These are phyloP conservation scores for Mycena latifolia DNA, from an alignment of 768 basidiomycete genomes.

Conservation along the genomic window DNA sequence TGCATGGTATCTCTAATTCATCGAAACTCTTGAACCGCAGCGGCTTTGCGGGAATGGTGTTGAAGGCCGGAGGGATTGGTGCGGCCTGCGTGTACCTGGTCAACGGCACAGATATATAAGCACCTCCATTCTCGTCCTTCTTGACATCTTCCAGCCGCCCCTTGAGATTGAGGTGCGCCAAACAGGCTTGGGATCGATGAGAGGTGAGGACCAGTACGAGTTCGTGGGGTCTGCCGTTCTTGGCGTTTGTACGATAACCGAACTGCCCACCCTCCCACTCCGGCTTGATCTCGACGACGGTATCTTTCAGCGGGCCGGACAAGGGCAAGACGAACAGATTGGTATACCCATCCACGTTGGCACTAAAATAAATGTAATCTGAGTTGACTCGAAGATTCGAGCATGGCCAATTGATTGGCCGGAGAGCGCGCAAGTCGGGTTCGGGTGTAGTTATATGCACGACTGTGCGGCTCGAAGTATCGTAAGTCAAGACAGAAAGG, in stretches of 20 bases:
- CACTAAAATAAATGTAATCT: constrained; percentile 46
- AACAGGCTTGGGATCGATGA: constrained; percentile 43
- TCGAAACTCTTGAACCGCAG: constrained; percentile 57
- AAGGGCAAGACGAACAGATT: constrained; percentile 46
- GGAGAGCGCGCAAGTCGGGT: constrained; percentile 44
- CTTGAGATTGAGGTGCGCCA: constrained; percentile 48
- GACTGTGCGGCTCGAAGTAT: constrained; percentile 44
- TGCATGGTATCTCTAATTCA: constrained; percentile 52
- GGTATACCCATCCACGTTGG: constrained; percentile 55
- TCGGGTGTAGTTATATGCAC: constrained; percentile 53
- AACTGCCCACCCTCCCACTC: constrained; percentile 48
- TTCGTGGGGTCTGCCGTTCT: constrained; percentile 49
- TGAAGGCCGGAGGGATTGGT: constrained; percentile 41
- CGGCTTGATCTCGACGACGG: constrained; percentile 48
- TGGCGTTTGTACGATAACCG: constrained; percentile 44
- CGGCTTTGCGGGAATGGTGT: constrained; percentile 46
- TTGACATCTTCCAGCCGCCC: constrained; percentile 35
- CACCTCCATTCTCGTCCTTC: constrained; percentile 38
- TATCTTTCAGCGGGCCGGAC: constrained; percentile 41
- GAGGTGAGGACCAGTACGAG: constrained; percentile 47
- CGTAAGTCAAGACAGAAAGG: constrained; percentile 48
- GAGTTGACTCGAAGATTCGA: constrained; percentile 40
- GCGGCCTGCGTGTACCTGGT: constrained; percentile 49
- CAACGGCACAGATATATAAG: constrained; percentile 44
- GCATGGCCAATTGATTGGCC: constrained; percentile 52